Evolutionary conservation across 768 basidiomycete species (phyloP), one percentile per base, ranked within the genome.

Genomic region (Lanmaoa rubissima): DNA sequence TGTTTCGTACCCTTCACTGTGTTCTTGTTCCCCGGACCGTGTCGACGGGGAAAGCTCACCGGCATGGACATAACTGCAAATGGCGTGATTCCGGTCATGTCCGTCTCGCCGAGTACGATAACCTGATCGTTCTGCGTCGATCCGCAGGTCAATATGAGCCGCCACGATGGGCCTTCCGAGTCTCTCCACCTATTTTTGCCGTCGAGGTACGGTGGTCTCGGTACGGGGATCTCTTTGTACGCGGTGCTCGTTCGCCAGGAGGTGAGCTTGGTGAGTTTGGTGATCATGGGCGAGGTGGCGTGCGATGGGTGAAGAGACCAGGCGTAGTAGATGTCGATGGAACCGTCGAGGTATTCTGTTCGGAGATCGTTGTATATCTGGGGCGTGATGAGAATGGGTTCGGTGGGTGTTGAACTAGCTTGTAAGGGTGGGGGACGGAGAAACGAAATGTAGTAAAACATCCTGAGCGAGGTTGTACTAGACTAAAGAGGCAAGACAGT

Each of bases 391-490:
- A 75, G 70, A 48, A 94, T 72, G 5, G 55, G 55, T 17, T 67
- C 62, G 1, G 69, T 63, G 0, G 74, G 73, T 11, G 74, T 69
- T 2, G 78, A 73, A 8, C 76, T 67, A 0, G 78, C 75, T 48
- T 80, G 79, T 4, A 74, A 62, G 4, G 92, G 90, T 4, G 92
- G 94, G 12, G 94, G 92, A 44, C 92, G 87, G 16, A 95, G 83
- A 69, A 95, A 95, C 28, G 90, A 94, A 41, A 95, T 69, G 73
- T 95, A 96, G 78, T 79, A 90, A 74, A 88, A 93, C 92, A 94
- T 93, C 14, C 17, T 16, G 43, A 24, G 9, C 31, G 31, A 32
- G 31, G 31, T 32, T 9, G 31, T 9, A 32, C 31, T 24, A 24
- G 21, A 24, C 21, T 24, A 24, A 24, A 24, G 21, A 24, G 21